Evolutionary conservation across 2,329 filamentous ascomycete species (phyloP).

Genomic region (Pseudonectria foliicola): DNA sequence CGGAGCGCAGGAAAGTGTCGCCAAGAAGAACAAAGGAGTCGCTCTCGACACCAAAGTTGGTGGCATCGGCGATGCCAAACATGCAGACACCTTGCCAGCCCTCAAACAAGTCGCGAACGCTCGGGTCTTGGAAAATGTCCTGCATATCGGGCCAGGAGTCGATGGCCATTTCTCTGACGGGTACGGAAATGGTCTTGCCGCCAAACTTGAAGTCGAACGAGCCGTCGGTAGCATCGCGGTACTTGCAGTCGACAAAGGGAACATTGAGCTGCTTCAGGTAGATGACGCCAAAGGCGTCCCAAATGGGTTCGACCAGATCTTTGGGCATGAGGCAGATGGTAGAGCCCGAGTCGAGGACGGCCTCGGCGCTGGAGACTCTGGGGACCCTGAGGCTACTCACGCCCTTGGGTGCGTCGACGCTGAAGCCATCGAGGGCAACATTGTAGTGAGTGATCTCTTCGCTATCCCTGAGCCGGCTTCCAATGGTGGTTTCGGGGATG

Average conservation of each 20-base stretch:
- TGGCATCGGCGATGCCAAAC: slow-evolving; percentile 45
- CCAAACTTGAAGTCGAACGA: slow-evolving; percentile 47
- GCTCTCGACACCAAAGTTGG: slow-evolving; percentile 24
- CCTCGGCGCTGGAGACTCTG: slow-evolving; percentile 40
- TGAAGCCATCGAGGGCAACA: slow-evolving; percentile 31
- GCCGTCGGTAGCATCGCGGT: slow-evolving; percentile 36
- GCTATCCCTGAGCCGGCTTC: too few relatives aligned
- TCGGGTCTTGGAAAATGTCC: slow-evolving; percentile 32
- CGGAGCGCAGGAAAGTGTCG: slow-evolving; percentile 50
- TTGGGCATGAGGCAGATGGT: slow-evolving; percentile 63
- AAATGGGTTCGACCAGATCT: slow-evolving; percentile 44
- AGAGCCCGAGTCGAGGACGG: slow-evolving; percentile 68
- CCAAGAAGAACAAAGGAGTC: slow-evolving; percentile 42
- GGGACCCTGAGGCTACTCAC: slow-evolving; percentile 25
- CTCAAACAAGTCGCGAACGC: slow-evolving; percentile 24
- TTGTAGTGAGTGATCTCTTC: slow-evolving; percentile 33
- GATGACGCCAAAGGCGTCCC: slow-evolving; percentile 45
- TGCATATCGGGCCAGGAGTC: slow-evolving; percentile 31
- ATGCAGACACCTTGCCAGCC: slow-evolving; percentile 41
- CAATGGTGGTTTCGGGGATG: slow-evolving; percentile 33
- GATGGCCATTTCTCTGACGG: slow-evolving; percentile 47
- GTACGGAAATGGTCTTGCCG: slow-evolving; percentile 40
- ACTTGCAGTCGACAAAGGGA: slow-evolving; percentile 45
- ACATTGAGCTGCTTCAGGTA: slow-evolving; percentile 34
- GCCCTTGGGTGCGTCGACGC: slow-evolving; percentile 23